Conservation (phyloP, 768 basidiomycete genomes). For the Termitomyces sp. region DNA sequence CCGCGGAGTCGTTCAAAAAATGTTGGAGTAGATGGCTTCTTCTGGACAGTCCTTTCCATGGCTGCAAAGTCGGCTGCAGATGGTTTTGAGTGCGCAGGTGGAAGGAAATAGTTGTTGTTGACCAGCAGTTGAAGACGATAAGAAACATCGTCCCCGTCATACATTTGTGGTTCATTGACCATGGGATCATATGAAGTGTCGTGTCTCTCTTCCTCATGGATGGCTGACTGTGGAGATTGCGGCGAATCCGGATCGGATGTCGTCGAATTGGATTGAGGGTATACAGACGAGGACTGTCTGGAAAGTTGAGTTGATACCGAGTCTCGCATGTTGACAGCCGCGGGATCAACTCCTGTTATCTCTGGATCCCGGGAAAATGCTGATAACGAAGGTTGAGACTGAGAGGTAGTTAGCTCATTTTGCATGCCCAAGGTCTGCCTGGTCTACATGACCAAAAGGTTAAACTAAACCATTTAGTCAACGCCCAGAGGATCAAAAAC, state of each 20-base stretch:
- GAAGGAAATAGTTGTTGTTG: conserved; percentile 85
- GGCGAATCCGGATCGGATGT: conserved; percentile 60
- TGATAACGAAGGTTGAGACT: conserved; percentile 34
- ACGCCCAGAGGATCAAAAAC: conserved; percentile 16
- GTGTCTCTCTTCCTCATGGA: conserved; percentile 35
- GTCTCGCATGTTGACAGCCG: conserved; percentile 41
- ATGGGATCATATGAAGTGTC: conserved; percentile 45
- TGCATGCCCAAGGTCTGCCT: conserved; percentile 17
- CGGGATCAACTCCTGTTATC: conserved; percentile 26
- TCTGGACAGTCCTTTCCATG: conserved; percentile 31
- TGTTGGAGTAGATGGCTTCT: conserved; percentile 41
- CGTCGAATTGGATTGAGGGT: conserved; percentile 68
- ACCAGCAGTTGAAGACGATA: conserved; percentile 81
- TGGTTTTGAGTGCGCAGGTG: conserved; percentile 83
- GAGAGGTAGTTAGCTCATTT: conserved; percentile 13
- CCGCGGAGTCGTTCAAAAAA: conserved; percentile 74
- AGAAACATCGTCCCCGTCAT: conserved; percentile 73
- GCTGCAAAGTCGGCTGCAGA: conserved; percentile 58
- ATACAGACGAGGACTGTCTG: conserved; percentile 68
- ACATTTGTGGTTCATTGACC: conserved; percentile 43
- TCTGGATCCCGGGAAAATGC: conserved; percentile 46
- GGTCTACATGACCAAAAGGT: conserved; percentile 9
- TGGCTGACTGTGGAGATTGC: conserved; percentile 55
- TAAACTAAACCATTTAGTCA: neutral
- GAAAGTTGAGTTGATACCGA: conserved; percentile 62